phyloP scores from a whole-genome alignment of 352 stramenopile genomes.

The Phytopythium helicoides region DNA sequence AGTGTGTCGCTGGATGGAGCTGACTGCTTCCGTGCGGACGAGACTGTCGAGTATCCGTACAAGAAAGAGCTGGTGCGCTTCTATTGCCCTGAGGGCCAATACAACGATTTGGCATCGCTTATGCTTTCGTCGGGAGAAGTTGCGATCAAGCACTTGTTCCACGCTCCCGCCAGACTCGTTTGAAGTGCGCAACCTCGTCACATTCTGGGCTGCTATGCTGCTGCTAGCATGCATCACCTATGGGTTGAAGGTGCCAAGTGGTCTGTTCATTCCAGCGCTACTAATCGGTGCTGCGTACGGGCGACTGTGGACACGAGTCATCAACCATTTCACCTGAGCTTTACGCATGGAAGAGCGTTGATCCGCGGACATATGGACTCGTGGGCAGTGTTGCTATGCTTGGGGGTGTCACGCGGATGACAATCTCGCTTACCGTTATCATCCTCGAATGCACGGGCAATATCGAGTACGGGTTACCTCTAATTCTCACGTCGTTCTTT shows the following conservation, averaged over 20 bases:
- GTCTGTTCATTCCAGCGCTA: conserved; percentile 96
- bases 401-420: conserved; percentile 97
- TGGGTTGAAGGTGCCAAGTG: conserved; percentile 94
- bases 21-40: conserved; percentile 63
- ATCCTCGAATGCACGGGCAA: conserved; percentile 98
- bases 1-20: conserved; percentile 44
- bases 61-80: conserved; percentile 92
- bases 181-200: conserved; percentile 65
- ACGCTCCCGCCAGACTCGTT: conserved; percentile 79
- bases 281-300: conserved; percentile 95
- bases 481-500: conserved; percentile 98
- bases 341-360: conserved; percentile 57
- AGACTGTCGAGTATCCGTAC: conserved; percentile 76
- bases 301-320: conserved; percentile 82
- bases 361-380: conserved; percentile 93
- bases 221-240: conserved; percentile 93
- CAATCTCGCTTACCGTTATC: conserved; percentile 98
- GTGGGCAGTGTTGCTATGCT: conserved; percentile 95
- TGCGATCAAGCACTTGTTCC: conserved; percentile 95
- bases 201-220: conserved; percentile 74
- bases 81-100: conserved; percentile 93
- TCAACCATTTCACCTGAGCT: conserved; percentile 74
- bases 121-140: conserved; percentile 94
- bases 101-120: conserved; percentile 97
- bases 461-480: conserved; percentile 96